phyloP scores from a whole-genome alignment of 805 yeast genomes.

The Zygoascus bituminiphila region DNA sequence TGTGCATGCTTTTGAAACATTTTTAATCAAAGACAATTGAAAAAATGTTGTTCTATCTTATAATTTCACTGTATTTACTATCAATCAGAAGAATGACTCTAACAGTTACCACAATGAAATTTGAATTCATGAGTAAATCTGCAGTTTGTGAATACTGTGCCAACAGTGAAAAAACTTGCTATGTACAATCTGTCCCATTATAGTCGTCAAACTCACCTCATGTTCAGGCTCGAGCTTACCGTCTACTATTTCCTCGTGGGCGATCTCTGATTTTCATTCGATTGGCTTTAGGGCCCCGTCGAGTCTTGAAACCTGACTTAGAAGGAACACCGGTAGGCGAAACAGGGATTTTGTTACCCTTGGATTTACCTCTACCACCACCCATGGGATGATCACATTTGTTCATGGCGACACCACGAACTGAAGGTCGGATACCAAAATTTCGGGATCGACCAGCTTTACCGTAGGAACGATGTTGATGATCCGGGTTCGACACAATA shows the following conservation, averaged over 20 bases:
- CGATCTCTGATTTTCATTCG: slow-evolving; percentile 83
- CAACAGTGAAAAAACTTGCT: too few species aligned
- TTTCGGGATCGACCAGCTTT: slow-evolving; percentile 94
- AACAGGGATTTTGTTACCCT: slow-evolving; percentile 88
- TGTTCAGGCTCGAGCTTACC: slow-evolving; percentile 5
- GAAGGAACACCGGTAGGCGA: slow-evolving; percentile 94
- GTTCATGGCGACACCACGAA: slow-evolving; percentile 98
- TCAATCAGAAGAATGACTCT: too few species aligned
- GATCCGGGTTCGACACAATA: slow-evolving; percentile 85
- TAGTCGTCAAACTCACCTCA: background rate
- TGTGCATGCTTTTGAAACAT: background rate
- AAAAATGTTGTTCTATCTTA: background rate
- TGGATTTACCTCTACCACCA: slow-evolving; percentile 99
- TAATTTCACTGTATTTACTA: background rate
- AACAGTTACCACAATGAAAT: too few species aligned
- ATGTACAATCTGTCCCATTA: background rate
- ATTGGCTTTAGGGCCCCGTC: slow-evolving; percentile 81
- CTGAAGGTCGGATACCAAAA: slow-evolving; percentile 88
- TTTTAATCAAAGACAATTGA: background rate
- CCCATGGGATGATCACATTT: slow-evolving; percentile 97
- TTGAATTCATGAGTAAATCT: too few species aligned
- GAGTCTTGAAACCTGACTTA: slow-evolving; percentile 88
- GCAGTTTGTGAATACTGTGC: too few species aligned
- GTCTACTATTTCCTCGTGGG: slow-evolving; percentile 58
- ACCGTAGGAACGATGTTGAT: slow-evolving; percentile 82